phyloP scores from a whole-genome alignment of 352 stramenopile genomes.

The Detonula confervacea region DNA sequence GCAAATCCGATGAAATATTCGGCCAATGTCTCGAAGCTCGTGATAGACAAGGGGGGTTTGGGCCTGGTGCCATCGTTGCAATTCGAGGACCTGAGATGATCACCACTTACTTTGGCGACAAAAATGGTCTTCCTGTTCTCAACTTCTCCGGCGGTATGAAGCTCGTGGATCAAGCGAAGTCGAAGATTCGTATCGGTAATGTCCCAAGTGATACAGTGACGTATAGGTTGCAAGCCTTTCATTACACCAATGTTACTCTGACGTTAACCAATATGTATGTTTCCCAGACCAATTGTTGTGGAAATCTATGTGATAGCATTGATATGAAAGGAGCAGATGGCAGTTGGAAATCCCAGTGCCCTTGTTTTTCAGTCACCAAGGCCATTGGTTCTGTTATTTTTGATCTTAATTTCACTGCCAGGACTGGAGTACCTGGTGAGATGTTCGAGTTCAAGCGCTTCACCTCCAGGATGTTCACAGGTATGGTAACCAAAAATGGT shows the following conservation, averaged over 20 bases:
- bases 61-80: constrained; percentile 3
- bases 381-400: background rate
- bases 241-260: background rate
- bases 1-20: background rate
- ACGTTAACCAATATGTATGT: background rate
- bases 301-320: constrained; percentile 2
- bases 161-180: background rate
- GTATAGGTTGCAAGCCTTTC: background rate
- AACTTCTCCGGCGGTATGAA: background rate
- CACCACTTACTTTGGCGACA: background rate
- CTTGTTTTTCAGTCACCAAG: background rate
- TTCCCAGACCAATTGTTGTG: background rate
- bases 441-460: background rate
- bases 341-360: background rate
- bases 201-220: background rate
- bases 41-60: background rate
- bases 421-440: background rate
- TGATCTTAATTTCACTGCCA: background rate
- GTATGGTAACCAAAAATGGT: background rate
- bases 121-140: background rate
- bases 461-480: constrained; percentile 2
- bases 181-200: background rate
- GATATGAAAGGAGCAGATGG: background rate
- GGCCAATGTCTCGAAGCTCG: background rate
- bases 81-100: background rate